Percentiles rank a stretch among this genome's conserved stretches.
These are phyloP conservation scores for Teunomyces stri DNA, from an alignment of 805 yeast species.

Conservation along the genomic window DNA sequence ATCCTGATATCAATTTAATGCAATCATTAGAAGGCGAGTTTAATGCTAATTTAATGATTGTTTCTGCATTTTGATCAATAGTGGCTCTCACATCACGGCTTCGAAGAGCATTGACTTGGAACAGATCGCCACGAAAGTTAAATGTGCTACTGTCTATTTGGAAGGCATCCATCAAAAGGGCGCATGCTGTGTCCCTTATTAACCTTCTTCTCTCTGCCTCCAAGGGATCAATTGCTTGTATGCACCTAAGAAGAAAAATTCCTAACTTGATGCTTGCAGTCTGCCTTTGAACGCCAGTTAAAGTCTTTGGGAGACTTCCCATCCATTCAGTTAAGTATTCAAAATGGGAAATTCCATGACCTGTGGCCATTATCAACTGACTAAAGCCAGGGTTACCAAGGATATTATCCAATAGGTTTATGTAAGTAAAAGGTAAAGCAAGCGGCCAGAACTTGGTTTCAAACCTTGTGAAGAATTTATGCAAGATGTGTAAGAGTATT, in stretches of 20 bases:
- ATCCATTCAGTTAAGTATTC: conserved; percentile 58
- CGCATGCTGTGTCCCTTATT: neutral
- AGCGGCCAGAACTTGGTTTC: conserved; percentile 52
- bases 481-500: conserved; percentile 51
- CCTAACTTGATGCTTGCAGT: conserved; percentile 54
- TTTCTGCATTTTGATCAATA: conserved; percentile 42
- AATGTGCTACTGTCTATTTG: conserved; percentile 11
- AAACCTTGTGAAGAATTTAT: conserved; percentile 41
- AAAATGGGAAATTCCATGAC: conserved; percentile 2
- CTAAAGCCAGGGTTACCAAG: conserved; percentile 52
- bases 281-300: conserved; percentile 49
- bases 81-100: conserved; percentile 49
- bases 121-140: conserved; percentile 19
- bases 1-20: conserved; percentile 10
- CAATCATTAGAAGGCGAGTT: conserved; percentile 5
- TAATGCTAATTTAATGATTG: conserved; percentile 23
- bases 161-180: conserved; percentile 16
- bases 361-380: neutral
- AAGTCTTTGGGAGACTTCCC: conserved; percentile 39
- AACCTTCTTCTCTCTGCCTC: neutral
- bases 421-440: conserved; percentile 52
- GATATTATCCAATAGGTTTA: conserved; percentile 57
- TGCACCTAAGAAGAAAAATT: conserved; percentile 39
- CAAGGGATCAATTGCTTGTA: neutral
- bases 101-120: conserved; percentile 36